Evolutionary conservation across 345 rosid species (phyloP), one percentile per base, ranked within the genome.

Genomic region (Euphorbia pulcherrima): DNA sequence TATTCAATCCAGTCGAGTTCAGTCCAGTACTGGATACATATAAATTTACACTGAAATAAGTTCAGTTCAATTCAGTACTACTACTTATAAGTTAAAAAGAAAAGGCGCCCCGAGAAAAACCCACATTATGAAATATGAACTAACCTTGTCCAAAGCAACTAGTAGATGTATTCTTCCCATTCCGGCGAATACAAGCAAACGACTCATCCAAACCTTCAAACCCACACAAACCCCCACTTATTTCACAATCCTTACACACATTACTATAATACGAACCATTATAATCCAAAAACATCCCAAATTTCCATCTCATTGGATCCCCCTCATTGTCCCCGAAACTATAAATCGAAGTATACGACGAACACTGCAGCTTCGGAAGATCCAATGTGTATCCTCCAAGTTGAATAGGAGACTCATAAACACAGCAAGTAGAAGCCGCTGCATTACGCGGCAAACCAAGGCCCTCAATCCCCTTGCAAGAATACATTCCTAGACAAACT

Each of bases 291-390:
- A 83, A 76, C 58, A 83, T 77, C 48, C 92, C 92, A 50, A 68
- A 87, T 41, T 70, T 85, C 92, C 92, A 85, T 68, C 76, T 83
- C 82, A 61, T 76, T 26, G 92, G 92, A 75, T 87, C 81, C 50
- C 87, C 89, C 46, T 82, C 72, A 9, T 73, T 78, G 60, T 79
- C 85, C 8, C 92, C 92, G 51, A 80, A 87, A 28, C 80, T 83
- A 44, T 83, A 80, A 53, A 87, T 67, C 0, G 87, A 77, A 0
- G 87, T 65, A 72, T 87, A 87, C 0, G 89, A 87, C 28, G 89
- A 83, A 75, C 92, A 87, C 24, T 85, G 89, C 20, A 83, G 86
- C 79, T 75, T 83, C 14, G 86, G 88, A 65, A 85, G 84, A 79
- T 85, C 92, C 76, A 87, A 78, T 16, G 75, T 46, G 57, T 80